Evolutionary conservation across 306 rosid species (phyloP).

Genomic region (Malus asiatica): DNA sequence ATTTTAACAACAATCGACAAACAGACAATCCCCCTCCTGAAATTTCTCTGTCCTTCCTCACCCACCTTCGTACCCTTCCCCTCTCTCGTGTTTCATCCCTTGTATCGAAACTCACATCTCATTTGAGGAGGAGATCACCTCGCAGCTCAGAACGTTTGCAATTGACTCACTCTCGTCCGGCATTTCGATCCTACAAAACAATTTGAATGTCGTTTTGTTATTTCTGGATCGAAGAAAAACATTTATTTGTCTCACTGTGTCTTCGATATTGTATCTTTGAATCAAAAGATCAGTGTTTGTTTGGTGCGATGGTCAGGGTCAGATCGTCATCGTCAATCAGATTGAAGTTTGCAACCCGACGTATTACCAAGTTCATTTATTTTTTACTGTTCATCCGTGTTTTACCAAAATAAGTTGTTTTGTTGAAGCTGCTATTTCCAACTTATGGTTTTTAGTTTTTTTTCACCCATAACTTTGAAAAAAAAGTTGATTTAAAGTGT

Average conservation of each 20-base stretch:
- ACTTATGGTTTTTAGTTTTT: no score
- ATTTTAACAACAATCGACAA: no score
- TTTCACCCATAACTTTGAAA: no score
- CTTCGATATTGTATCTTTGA: conserved; percentile 14
- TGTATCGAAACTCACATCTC: not conserved
- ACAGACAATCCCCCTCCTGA: not conserved
- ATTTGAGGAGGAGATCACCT: conserved; percentile 10
- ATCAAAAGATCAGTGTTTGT: not conserved
- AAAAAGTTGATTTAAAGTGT: no score
- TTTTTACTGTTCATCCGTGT: no score
- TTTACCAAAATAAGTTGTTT: no score
- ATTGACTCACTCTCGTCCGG: not conserved
- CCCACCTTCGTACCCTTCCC: not conserved
- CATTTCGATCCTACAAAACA: no score
- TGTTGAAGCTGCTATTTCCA: no score
- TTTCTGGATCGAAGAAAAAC: not conserved
- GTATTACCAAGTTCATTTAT: conserved; percentile 30
- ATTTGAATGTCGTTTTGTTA: not conserved
- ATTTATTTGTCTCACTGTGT: not conserved
- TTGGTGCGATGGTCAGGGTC: conserved; percentile 59
- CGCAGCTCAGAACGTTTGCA: not conserved
- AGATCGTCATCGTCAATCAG: conserved; percentile 54
- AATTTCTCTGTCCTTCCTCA: not conserved
- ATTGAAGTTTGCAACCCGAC: conserved; percentile 68
- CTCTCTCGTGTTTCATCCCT: not conserved